Evolutionary conservation across 306 rosid species (phyloP).

Genomic region (Malus sieversii): DNA sequence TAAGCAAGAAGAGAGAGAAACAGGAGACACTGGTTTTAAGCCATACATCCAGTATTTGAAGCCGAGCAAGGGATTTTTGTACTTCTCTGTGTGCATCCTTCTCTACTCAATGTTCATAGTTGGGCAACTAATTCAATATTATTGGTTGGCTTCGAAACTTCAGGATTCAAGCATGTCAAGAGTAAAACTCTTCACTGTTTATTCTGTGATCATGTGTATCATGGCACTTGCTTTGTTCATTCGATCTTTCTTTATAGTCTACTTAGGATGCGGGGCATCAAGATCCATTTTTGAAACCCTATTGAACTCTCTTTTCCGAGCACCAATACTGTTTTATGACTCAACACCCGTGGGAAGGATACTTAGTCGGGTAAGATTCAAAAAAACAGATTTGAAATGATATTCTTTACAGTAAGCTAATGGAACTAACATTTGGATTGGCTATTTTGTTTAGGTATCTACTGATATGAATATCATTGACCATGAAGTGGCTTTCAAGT

Average conservation of each 20-base stretch:
- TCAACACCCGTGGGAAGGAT: constrained; percentile 59
- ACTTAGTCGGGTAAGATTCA: constrained; percentile 47
- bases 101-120: constrained; percentile 5
- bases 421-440: background rate
- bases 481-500: constrained; percentile 33
- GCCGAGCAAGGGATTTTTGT: constrained; percentile 32
- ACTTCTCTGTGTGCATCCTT: constrained; percentile 5
- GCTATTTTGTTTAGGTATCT: constrained; percentile 30
- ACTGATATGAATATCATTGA: constrained; percentile 43
- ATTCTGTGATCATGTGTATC: constrained; percentile 25
- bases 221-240: constrained; percentile 18
- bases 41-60: constrained; percentile 49
- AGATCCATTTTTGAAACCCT: constrained; percentile 28
- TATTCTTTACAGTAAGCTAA: background rate
- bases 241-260: constrained; percentile 17
- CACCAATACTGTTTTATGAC: constrained; percentile 55
- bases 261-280: constrained; percentile 41
- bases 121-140: constrained; percentile 34
- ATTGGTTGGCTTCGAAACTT: constrained; percentile 50
- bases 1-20: constrained; percentile 46
- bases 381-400: background rate
- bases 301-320: constrained; percentile 43
- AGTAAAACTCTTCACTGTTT: constrained; percentile 22
- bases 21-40: constrained; percentile 42
- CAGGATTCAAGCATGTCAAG: constrained; percentile 20